Conservation (phyloP, 441 rosid genomes). For the Erodium chrysanthum region DNA sequence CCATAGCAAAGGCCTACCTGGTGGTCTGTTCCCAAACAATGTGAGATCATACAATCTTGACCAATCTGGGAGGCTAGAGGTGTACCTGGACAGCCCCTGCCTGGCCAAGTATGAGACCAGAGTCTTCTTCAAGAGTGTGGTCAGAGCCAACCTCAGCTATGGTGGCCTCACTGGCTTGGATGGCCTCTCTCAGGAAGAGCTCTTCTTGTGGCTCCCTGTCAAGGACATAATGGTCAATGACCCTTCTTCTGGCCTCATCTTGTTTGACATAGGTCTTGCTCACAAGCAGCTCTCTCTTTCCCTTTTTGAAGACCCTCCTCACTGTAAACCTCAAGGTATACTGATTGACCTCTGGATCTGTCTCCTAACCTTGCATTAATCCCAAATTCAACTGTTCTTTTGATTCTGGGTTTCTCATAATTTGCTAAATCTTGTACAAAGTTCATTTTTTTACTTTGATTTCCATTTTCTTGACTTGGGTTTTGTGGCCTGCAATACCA, state of each 20-base stretch:
- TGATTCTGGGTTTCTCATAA: neutral
- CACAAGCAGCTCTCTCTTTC: conserved; percentile 73
- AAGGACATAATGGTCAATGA: conserved; percentile 64
- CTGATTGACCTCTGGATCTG: neutral
- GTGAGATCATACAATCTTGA: conserved; percentile 49
- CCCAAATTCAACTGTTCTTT: neutral
- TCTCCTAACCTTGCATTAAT: neutral
- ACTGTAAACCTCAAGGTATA: conserved; percentile 53
- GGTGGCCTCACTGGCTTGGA: conserved; percentile 74
- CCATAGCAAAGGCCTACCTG: conserved; percentile 68
- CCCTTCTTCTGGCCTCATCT: conserved; percentile 72
- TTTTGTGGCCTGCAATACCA: neutral
- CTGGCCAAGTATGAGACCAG: conserved; percentile 65
- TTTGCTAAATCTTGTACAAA: neutral
- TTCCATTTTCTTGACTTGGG: too few relatives aligned
- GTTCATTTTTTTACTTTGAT: neutral
- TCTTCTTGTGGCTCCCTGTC: conserved; percentile 81
- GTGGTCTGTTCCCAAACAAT: conserved; percentile 64
- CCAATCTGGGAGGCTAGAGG: conserved; percentile 47
- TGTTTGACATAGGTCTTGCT: conserved; percentile 80
- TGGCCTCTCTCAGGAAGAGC: conserved; percentile 79
- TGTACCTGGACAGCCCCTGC: conserved; percentile 55
- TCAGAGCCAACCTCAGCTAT: conserved; percentile 73
- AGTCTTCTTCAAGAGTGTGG: conserved; percentile 59
- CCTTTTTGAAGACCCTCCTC: conserved; percentile 83